Base-by-base conservation (phyloP, 257 asterid genomes). In the Solanum gandarillasii region DNA sequence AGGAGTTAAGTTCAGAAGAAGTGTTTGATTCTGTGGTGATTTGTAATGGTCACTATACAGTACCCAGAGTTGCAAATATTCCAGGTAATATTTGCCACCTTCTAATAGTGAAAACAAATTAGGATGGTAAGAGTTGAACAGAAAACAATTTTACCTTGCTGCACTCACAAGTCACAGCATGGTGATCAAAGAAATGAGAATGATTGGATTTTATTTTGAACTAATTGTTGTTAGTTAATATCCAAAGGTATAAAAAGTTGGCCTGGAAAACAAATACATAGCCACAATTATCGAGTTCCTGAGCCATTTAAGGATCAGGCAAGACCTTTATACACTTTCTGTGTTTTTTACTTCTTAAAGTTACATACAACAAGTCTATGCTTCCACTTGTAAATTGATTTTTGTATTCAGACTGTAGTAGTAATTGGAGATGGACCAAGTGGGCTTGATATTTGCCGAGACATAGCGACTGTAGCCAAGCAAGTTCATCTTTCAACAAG, bases 231-330 rank as follows among this genome's bases (percentile, higher is more conserved):
- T 81, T 82, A 20, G 32, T 86, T 82, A 38, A 34, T 68, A 62
- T 79, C 27, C 55, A 7, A 87, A 94, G 98, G 98, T 39, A 89
- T 91, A 12, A 90, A 88, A 35, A 91, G 89, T n/a, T 95, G 98
- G 97, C 92, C 95, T 4, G 92, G 97, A 38, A 92, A 91, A 90
- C 94, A 95, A 87, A 90, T 93, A 14, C 98, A 94, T 86, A 92
- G 94, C 73, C 98, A 94, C 90, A 95, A 94, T 84, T 95, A 93
- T 65, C 86, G 98, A 88, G 90, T 88, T 67, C 94, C 94, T 27
- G 91, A 94, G 71, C 94, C 93, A 29, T 95, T 91, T 85, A 86
- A 83, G 32, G 91, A 92, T 85, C 87, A 92, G 93, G 98, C 93
- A 86, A 70, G 86, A 29, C 55, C 21, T 68, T 32, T 27, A 39